Base-by-base conservation (phyloP, 768 basidiomycete species). In the Rossbeevera mucosa region DNA sequence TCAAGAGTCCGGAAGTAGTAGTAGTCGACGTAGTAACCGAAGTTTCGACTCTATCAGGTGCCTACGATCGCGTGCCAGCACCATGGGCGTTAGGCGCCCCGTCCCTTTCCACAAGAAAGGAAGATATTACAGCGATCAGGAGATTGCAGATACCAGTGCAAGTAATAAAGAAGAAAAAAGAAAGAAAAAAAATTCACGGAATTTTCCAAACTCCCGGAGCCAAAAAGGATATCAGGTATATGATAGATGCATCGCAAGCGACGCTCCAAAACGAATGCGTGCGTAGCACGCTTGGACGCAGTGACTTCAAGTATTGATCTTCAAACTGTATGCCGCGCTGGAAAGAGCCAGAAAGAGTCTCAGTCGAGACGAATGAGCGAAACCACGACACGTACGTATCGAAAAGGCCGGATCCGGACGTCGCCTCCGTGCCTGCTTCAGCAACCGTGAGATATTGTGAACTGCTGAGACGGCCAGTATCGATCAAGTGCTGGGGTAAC, bases 361-460 rank as follows among this genome's bases (percentile, higher is more conserved):
- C 24, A 49, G 12, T 26, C 13, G 6, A 13, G 40, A 25, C 25
- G 13, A 41, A 48, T 22, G 8, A 13, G 44, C 20, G n/a, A 4
- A 0, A 18, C 4, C 7, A 14, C 5, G 7, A 12, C 29, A 69
- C 79, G 61, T 58, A 84, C 83, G 78, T 79, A 0, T 71, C 75
- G 7, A 85, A 66, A 0, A 72, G 76, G 9, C 79, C 82, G 25
- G 72, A 71, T n/a, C 83, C 83, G 11, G 73, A 73, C 0, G 80
- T 84, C 14, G 79, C 78, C 64, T 87, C 85, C 0, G 80, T 81
- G 6, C 85, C 85, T 7, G 74, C 83, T 59, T 86, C 83, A 2
- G 76, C 76, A 12, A 77, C 82, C 31, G 65, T 75, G 48, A 86
- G 71, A 68, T 75, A 86, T 58, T 86, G 77, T 3, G 80, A 77